Percentiles rank a stretch among this genome's conserved stretches.
Evolutionary conservation across 2,329 filamentous ascomycete genomes (phyloP).

Genomic region (Coniochaeta prunicola): DNA sequence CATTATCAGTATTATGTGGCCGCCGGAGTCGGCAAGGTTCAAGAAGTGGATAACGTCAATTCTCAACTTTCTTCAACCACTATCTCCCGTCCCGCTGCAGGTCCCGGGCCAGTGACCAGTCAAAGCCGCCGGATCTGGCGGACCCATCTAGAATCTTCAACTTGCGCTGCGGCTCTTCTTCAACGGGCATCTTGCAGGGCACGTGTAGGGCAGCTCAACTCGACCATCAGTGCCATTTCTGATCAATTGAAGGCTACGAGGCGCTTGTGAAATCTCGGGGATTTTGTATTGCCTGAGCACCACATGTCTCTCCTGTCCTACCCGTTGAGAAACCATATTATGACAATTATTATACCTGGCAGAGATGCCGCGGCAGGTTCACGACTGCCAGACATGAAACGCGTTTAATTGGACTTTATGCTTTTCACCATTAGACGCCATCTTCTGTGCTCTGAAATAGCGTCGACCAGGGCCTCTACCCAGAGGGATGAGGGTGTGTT

Average conservation of each 20-base stretch:
- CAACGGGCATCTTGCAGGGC: not conserved
- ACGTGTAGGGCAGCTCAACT: not conserved
- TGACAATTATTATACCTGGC: not conserved
- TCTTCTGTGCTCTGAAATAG: not conserved
- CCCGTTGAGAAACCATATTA: not conserved
- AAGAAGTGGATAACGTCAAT: not conserved
- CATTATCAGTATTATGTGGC: no score
- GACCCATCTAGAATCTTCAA: not conserved
- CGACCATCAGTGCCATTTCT: not conserved
- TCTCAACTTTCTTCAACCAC: not conserved
- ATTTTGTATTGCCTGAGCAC: no score
- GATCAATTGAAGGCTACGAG: not conserved
- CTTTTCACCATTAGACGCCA: not conserved
- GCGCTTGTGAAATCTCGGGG: not conserved
- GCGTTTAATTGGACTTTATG: conserved; percentile 9
- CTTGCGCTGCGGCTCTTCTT: not conserved
- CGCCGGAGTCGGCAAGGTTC: not conserved
- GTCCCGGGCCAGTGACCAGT: not conserved
- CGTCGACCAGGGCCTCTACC: no score
- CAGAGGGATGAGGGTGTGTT: not conserved
- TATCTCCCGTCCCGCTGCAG: not conserved
- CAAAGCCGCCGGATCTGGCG: not conserved
- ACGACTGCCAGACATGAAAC: conserved; percentile 4
- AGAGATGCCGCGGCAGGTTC: conserved; percentile 7
- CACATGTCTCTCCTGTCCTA: no score